Evolutionary conservation across 1,139 yeast species (phyloP), one percentile per base, ranked within the genome.

Genomic region (Suhomyces anneliseae): DNA sequence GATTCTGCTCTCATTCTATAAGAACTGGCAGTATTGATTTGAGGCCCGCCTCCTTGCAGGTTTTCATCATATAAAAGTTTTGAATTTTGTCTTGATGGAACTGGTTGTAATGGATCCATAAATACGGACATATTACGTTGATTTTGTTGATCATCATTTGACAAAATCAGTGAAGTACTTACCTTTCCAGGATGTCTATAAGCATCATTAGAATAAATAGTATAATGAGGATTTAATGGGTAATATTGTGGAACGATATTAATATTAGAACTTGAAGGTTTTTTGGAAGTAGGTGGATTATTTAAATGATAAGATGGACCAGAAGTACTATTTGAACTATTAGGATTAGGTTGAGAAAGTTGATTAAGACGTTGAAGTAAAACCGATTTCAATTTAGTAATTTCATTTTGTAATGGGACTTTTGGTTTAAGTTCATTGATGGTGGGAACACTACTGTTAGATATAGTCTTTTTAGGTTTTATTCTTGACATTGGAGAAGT

Each of bases 221-320:
- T 54, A 52, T 69, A 70, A 50, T 70, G 69, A 1, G 74, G 74
- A 47, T 70, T 69, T 36, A 70, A 54, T 1, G 76, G 74, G 44
- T 70, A 70, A 41, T 62, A 67, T 52, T 70, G 75, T 3, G 74
- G 72, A 7, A 66, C 65, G 31, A 56, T 56, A 26, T 54, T 49
- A 32, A 57, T 55, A 40, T 54, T 58, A n/a, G 62, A 47, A 43
- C 47, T 54, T 10, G 64, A 57, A 9, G 64, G 45, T 56, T 54
- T 36, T 60, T 53, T 37, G 56, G 57, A 19, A 9, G 39, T 24
- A 4, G 42, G 19, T 2, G 52, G 36, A 32, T 47, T 46, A 39
- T 50, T 54, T 32, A 56, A 47, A 36, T 57, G 61, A 40, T 57
- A 57, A 8, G 53, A 29, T 8, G 49, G 43, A 7, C 45, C 45